These are phyloP conservation scores for Marchantia paleacea DNA, from an alignment of 225 moss, liverwort and hornwort genomes.

Conservation along the genomic window DNA sequence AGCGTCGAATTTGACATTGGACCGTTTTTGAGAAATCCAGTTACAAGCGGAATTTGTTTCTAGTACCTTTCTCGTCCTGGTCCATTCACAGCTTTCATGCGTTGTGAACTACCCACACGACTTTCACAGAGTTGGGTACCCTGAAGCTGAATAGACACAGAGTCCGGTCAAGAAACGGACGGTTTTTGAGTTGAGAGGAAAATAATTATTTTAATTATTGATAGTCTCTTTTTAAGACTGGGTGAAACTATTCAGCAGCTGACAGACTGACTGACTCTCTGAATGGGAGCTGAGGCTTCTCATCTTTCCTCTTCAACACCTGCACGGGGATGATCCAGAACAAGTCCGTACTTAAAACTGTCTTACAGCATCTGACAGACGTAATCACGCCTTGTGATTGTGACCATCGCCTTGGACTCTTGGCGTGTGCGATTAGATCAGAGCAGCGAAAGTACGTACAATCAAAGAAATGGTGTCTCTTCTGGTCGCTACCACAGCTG, in stretches of 20 bases:
- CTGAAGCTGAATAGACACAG: too few species aligned
- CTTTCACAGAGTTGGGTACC: too few species aligned
- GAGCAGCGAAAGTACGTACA: too few species aligned
- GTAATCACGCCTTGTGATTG: neutral
- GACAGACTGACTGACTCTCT: neutral
- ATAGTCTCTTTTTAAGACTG: neutral
- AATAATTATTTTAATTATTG: too few species aligned
- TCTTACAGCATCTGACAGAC: neutral
- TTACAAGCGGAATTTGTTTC: too few species aligned
- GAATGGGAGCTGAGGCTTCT: neutral
- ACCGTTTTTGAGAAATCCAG: too few species aligned
- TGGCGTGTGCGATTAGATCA: neutral
- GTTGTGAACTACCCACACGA: too few species aligned
- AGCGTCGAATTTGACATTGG: too few species aligned
- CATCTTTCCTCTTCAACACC: neutral
- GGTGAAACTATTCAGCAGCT: neutral
- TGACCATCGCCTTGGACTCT: neutral
- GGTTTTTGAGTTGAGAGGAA: too few species aligned
- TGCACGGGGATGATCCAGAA: neutral
- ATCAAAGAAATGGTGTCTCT: conserved; percentile 62
- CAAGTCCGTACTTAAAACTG: neutral
- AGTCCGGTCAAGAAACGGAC: too few species aligned
- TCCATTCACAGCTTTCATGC: too few species aligned
- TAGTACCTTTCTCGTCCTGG: too few species aligned
- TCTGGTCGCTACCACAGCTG: conserved; percentile 73